Evolutionary conservation across 1,284 basidiomycete species (phyloP), one percentile per base, ranked within the genome.

Genomic region (Limonomyces culmigenus): DNA sequence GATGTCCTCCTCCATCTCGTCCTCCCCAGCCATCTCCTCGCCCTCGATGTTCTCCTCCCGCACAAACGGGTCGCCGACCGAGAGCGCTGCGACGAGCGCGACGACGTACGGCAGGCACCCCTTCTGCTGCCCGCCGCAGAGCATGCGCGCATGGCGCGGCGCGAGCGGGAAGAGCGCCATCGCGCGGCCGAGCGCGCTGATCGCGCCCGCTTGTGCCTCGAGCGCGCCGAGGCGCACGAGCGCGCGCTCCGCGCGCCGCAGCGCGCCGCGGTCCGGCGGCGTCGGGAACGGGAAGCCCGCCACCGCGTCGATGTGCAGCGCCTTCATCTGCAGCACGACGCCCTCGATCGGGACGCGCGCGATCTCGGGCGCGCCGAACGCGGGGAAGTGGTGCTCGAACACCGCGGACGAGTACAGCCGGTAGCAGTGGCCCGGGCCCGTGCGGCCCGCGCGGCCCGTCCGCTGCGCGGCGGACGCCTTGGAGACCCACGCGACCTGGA

Each of bases 281-380:
- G 95, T 97, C 0, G 95, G 95, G 60, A 98, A 98, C 8, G 95
- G 95, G 54, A 99, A 99, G 56, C 97, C 96, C 47, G 86, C 68
- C 15, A 98, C 89, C 0, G 87, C 70, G 49, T 97, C 92, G 41
- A 99, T 92, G 51, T 96, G 89, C 92, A 99, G 97, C 52, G 78
- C 80, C 65, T 99, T 98, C 95, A 99, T 98, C 56, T 96, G 89
- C 23, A 98, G 65, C 10, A 98, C 88, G 17, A 98, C 76, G 1
- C 92, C 92, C 48, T 98, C 95, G 47, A 98, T 93, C 0, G 95
- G 93, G 61, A 88, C 92, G 19, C 93, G 79, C 32, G 92, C 65
- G 42, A 98, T 95, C 55, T 99, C 95, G 2, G 95, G 93, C 41
- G 75, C 62, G 0, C 86, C 71, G 55, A 95, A 95, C 40, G 75